Evolutionary conservation across 2,329 filamentous ascomycete genomes (phyloP).

Genomic region (Scolecobasidium constrictum): DNA sequence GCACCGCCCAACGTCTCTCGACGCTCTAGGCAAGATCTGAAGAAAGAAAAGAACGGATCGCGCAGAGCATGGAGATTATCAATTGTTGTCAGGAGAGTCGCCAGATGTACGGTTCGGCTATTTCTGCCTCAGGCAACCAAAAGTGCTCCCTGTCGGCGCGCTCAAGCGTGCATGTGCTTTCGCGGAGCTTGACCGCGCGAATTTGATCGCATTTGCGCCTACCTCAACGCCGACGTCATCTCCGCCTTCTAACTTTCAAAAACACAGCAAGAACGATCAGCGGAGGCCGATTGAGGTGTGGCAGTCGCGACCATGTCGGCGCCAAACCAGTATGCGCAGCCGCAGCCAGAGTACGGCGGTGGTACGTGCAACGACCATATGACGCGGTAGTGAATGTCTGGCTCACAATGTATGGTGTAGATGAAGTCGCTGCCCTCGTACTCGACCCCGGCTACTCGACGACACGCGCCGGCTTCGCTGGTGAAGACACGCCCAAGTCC

Average conservation of each 20-base stretch:
- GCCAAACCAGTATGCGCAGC: constrained; percentile 9
- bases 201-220: too few species aligned
- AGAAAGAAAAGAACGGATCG: too few species aligned
- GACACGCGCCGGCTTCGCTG: constrained; percentile 89
- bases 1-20: not conserved
- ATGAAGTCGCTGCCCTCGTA: constrained; percentile 94
- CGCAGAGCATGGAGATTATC: too few species aligned
- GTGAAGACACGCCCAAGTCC: constrained; percentile 93
- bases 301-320: constrained; percentile 7
- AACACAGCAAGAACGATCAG: too few species aligned
- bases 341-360: constrained; percentile 10
- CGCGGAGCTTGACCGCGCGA: too few species aligned
- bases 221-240: too few species aligned
- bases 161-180: too few species aligned
- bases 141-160: too few species aligned
- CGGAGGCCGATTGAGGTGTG: too few species aligned
- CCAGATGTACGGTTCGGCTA: not conserved
- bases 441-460: constrained; percentile 89
- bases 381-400: not conserved
- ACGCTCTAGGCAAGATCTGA: not conserved
- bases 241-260: too few species aligned
- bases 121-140: not conserved
- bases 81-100: not conserved
- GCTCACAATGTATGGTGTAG: constrained; percentile 33
- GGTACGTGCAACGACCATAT: constrained; percentile 19